Evolutionary conservation across 495 filamentous ascomycete genomes (phyloP), one percentile per base, ranked within the genome.

Genomic region (Peziza echinospora): DNA sequence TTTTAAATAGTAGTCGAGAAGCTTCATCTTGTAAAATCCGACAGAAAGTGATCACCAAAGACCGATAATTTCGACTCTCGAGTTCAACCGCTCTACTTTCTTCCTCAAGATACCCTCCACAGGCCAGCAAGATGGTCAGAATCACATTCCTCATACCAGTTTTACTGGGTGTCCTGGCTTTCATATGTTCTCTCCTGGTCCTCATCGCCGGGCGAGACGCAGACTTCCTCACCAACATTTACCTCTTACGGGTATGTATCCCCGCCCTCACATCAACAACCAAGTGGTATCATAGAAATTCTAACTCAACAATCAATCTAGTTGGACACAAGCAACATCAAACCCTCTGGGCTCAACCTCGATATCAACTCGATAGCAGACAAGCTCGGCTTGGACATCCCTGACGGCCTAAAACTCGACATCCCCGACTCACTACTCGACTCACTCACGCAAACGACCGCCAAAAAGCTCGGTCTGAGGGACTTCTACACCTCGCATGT

Each of bases 401-500:
- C 52, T n/a, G 21, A 26, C 7, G 53, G 46, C 11, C 49, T 47
- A 11, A 46, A 51, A 44, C n/a, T 24, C 49, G 5, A 24, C 39
- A 24, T 49, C 23, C 46, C 51, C 40, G 44, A 47, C 10, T 34
- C 47, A 10, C 10, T 49, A 2, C 23, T 49, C 6, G n/a, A 21
- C n/a, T 10, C n/a, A 9, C 9, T 59, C 4, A 26, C 58, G 19
- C 24, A 55, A 6, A 50, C 55, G 8, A 41, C 51, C 1, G 56
- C 55, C 23, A 25, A 45, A 8, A 2, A 7, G 5, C 55, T 60
- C 21, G 57, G 57, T 5, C 25, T 60, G 17, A 43, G 48, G 21
- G 54, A 60, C 22, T 49, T 49, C 40, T 60, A 60, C 44, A 47
- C 28, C 34, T 51, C 51, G 10, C 46, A 60, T 13, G 43, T 54